A percentile compares a stretch with the other conserved stretches of the same genome.
These are phyloP conservation scores for Calonectria fujianensis DNA, from an alignment of 2,329 filamentous ascomycete genomes.

Conservation along the genomic window DNA sequence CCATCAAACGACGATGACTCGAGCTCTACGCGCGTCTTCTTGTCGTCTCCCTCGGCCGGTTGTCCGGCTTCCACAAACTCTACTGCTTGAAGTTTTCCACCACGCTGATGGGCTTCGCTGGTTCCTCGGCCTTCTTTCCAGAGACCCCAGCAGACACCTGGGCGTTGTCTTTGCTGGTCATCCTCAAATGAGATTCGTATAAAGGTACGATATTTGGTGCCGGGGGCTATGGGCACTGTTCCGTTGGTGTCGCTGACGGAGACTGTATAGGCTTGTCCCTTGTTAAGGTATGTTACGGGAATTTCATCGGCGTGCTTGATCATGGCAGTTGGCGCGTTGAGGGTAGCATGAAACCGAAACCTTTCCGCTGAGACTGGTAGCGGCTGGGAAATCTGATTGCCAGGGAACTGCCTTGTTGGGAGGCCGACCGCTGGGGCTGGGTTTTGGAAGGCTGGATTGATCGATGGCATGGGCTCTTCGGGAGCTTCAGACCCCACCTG, in stretches of 20 bases:
- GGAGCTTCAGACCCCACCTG: slow-evolving; percentile 76
- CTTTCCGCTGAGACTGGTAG: slow-evolving; percentile 77
- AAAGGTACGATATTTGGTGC: slow-evolving; percentile 88
- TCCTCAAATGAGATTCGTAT: slow-evolving; percentile 98
- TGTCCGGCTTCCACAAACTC: slow-evolving; percentile 87
- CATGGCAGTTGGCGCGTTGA: slow-evolving; percentile 98
- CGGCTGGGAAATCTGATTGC: slow-evolving; percentile 66
- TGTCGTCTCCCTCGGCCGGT: slow-evolving; percentile 77
- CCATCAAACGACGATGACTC: slow-evolving; percentile 92
- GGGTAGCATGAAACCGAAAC: slow-evolving; percentile 91
- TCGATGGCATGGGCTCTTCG: slow-evolving; percentile 71
- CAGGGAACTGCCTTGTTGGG: slow-evolving; percentile 70
- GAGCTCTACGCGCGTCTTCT: slow-evolving; percentile 80
- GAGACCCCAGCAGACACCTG: slow-evolving; percentile 87
- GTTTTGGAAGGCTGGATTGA: slow-evolving; percentile 77
- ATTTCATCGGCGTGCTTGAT: slow-evolving; percentile 92
- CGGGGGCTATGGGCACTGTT: slow-evolving; percentile 73
- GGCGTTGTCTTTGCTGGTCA: slow-evolving; percentile 90
- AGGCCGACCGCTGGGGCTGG: slow-evolving; percentile 77
- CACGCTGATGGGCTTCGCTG: slow-evolving; percentile 94
- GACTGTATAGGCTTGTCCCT: slow-evolving; percentile 94
- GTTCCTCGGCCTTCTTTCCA: slow-evolving; percentile 98
- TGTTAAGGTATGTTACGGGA: slow-evolving; percentile 98
- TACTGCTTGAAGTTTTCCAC: slow-evolving; percentile 93
- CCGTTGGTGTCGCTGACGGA: slow-evolving; percentile 87